These are phyloP conservation scores for Prorocentrum cordatum DNA, from an alignment of 169 alveolate species.

Conservation along the genomic window DNA sequence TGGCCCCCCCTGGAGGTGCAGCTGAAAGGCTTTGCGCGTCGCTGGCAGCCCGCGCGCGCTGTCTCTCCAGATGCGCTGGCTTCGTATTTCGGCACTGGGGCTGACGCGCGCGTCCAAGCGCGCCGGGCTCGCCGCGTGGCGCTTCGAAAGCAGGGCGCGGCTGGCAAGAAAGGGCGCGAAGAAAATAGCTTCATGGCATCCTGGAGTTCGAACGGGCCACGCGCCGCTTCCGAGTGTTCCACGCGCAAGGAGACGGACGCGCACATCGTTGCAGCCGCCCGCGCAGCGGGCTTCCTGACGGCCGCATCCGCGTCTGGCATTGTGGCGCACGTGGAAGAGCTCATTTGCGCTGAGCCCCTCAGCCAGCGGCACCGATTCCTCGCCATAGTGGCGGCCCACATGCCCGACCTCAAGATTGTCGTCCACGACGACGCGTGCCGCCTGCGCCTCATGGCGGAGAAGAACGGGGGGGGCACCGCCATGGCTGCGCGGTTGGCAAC, in stretches of 20 bases:
- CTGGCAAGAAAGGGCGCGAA: background rate
- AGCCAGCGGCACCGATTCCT: background rate
- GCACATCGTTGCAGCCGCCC: background rate
- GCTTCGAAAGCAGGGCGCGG: background rate
- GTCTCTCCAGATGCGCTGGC: background rate
- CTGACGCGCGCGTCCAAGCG: background rate
- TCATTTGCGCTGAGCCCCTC: background rate
- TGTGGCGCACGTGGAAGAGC: background rate
- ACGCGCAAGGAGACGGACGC: background rate
- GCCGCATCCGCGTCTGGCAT: background rate
- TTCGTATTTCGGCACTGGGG: background rate
- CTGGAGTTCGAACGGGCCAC: background rate
- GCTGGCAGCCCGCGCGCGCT: slow-evolving; percentile 8
- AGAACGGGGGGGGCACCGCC: no score
- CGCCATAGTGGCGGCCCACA: no score
- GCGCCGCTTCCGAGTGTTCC: background rate
- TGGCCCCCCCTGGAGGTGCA: background rate
- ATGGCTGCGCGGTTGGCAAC: no score
- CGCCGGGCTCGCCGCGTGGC: background rate
- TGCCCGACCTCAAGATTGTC: no score
- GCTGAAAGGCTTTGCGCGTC: background rate
- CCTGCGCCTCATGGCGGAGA: no score
- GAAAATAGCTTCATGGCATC: background rate
- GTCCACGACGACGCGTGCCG: no score
- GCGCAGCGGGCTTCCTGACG: background rate